Percentiles rank a stretch among this genome's conserved stretches.
Evolutionary conservation across 495 filamentous ascomycete species (phyloP).

Genomic region (Pseudoneurospora amorphoporcata): DNA sequence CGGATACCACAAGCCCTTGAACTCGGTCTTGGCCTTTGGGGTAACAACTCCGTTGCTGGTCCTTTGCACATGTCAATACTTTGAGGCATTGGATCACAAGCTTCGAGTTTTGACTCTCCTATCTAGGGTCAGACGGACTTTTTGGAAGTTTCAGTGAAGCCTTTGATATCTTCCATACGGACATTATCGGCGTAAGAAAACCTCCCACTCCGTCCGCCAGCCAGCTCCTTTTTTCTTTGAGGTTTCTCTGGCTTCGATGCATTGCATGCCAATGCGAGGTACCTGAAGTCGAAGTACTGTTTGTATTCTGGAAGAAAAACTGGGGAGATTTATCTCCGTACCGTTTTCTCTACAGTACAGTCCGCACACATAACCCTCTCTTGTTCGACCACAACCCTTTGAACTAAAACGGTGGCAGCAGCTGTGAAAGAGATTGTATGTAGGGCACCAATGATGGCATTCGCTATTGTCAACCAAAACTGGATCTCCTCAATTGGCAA

Average conservation of each 20-base stretch:
- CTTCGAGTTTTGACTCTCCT: not conserved
- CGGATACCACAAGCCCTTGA: not conserved
- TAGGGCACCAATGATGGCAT: not conserved
- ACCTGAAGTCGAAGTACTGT: not conserved
- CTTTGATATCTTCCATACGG: not conserved
- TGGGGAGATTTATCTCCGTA: not conserved
- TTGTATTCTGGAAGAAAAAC: not conserved
- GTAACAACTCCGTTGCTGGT: not conserved
- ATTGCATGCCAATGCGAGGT: not conserved
- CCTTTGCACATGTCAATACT: not conserved
- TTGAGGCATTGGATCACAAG: not conserved
- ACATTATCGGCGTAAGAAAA: not conserved
- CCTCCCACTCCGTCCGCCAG: not conserved
- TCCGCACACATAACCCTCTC: not conserved
- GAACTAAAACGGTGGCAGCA: not conserved
- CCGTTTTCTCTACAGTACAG: not conserved
- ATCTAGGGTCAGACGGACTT: not conserved
- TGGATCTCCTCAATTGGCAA: not conserved
- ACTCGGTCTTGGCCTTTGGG: not conserved
- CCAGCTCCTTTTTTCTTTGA: not conserved
- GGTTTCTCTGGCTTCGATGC: not conserved
- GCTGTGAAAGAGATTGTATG: not conserved
- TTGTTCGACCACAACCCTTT: not conserved
- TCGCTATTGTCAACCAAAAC: not conserved
- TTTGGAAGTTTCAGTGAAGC: not conserved